A percentile compares a stretch with the other conserved stretches of the same genome.
Evolutionary conservation across 441 rosid genomes (phyloP).

Genomic region (Syzygium syzygioides): DNA sequence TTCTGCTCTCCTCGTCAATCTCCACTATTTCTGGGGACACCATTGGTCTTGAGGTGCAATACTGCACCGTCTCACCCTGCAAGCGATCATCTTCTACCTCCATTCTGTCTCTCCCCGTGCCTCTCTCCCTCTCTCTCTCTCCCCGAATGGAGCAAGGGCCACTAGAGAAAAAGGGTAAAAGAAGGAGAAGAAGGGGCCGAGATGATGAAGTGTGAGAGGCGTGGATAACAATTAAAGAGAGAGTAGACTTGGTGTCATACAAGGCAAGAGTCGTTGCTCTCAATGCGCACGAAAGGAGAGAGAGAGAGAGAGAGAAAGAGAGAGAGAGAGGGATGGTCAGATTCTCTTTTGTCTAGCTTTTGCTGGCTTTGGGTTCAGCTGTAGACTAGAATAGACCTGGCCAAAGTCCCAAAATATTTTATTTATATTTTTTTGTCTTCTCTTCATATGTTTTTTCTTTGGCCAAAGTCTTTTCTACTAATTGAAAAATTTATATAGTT

Average conservation of each 20-base stretch:
- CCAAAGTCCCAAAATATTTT: background rate
- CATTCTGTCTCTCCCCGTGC: background rate
- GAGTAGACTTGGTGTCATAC: constrained; percentile 6
- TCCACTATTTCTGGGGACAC: constrained; percentile 61
- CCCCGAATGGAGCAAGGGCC: background rate
- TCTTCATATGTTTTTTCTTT: background rate
- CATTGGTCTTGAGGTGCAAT: constrained; percentile 12
- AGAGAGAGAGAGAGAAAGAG: background rate
- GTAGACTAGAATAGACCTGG: background rate
- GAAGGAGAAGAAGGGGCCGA: background rate
- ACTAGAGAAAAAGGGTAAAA: background rate
- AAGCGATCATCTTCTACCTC: constrained; percentile 18
- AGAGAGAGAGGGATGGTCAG: background rate
- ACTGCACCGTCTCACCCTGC: constrained; percentile 11
- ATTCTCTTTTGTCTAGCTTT: constrained; percentile 30
- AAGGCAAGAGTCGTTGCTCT: constrained; percentile 32
- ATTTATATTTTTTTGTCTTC: background rate
- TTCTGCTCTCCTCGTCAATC: constrained; percentile 45
- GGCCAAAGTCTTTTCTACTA: background rate
- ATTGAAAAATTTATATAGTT: background rate
- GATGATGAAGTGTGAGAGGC: background rate
- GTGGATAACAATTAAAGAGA: constrained; percentile 23
- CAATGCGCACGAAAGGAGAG: constrained; percentile 35
- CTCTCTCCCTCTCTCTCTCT: background rate
- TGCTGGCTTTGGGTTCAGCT: constrained; percentile 20